These are phyloP conservation scores for Fonsecaea pedrosoi DNA, from an alignment of 2,329 filamentous ascomycete genomes.

Conservation along the genomic window DNA sequence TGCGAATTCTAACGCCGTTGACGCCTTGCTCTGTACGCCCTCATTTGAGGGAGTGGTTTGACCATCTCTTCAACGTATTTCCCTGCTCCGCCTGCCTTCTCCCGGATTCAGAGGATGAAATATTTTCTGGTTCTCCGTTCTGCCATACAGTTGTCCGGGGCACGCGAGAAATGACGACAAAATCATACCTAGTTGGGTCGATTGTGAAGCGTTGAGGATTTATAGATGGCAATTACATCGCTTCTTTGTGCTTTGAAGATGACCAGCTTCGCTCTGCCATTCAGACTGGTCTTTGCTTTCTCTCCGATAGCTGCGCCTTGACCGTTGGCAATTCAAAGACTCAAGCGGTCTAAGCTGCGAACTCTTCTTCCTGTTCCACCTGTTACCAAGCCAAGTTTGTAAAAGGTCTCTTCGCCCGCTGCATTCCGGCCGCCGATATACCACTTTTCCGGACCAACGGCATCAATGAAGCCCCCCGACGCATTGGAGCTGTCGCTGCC, in stretches of 20 bases:
- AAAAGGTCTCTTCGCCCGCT: slow-evolving; percentile 57
- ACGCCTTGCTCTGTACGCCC: slow-evolving; percentile 3
- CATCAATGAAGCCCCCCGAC: slow-evolving; percentile 56
- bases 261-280: background rate
- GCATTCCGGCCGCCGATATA: slow-evolving; percentile 58
- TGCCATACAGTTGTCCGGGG: background rate
- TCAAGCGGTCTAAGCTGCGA: slow-evolving; percentile 58
- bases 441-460: slow-evolving; percentile 57
- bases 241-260: background rate
- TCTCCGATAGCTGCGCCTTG: background rate
- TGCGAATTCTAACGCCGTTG: background rate
- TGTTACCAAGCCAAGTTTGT: slow-evolving; percentile 56
- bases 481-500: slow-evolving; percentile 57
- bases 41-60: slow-evolving; percentile 3
- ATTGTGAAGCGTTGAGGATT: background rate
- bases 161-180: background rate
- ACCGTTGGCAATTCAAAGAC: slow-evolving; percentile 46
- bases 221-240: background rate
- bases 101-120: background rate
- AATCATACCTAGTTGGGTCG: background rate
- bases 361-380: slow-evolving; percentile 52
- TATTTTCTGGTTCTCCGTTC: background rate
- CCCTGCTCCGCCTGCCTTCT: background rate
- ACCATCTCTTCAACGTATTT: slow-evolving; percentile 22
- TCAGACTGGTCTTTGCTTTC: background rate